Base-by-base conservation (phyloP, 345 rosid genomes). In the Citrus trifoliata region DNA sequence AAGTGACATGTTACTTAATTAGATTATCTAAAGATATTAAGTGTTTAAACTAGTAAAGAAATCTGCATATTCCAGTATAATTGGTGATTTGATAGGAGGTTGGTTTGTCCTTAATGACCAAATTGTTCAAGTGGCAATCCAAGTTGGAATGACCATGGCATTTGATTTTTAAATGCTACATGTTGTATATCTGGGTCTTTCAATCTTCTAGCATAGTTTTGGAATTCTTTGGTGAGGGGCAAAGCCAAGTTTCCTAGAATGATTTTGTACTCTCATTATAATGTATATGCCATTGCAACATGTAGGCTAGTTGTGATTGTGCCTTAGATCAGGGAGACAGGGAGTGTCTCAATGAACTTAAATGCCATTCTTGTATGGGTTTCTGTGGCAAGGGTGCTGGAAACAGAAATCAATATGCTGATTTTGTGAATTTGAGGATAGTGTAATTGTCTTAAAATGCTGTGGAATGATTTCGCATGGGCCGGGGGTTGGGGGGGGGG, bases 1-100 rank as follows among this genome's bases (percentile, higher is more conserved):
- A 89, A 94, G 99, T 87, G 32, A 27, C 13, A 65, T 67, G 13
- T 68, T 28, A 13, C 46, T 35, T 25, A 59, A 40, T 75, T 62
- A 58, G 25, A 32, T 66, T 70, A n/a, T 8, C 56, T 16, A 18
- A 32, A 53, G 61, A 75, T 32, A 21, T n/a, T 75, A 30, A 7
- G 12, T 5, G 14, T 10, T 14, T 18, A 37, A 58, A 59, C 67
- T 58, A 37, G 76, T 24, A 16, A 64, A 48, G 56, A 33, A 14
- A 65, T 32, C 27, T 19, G 21, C 22, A 19, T 35, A 28, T 65
- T 64, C 24, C 6, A 1, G 10, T 22, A 42, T 65, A 28, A 14
- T 12, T 10, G 21, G 22, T n/a, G 48, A 14, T 32, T 64, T 75
- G 48, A 6, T 40, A 13, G 3, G 25, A 10, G 19, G 28, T 27